A percentile compares a stretch with the other conserved stretches of the same genome.
These are phyloP conservation scores for Suillus subluteus DNA, from an alignment of 768 basidiomycete species.

Conservation along the genomic window DNA sequence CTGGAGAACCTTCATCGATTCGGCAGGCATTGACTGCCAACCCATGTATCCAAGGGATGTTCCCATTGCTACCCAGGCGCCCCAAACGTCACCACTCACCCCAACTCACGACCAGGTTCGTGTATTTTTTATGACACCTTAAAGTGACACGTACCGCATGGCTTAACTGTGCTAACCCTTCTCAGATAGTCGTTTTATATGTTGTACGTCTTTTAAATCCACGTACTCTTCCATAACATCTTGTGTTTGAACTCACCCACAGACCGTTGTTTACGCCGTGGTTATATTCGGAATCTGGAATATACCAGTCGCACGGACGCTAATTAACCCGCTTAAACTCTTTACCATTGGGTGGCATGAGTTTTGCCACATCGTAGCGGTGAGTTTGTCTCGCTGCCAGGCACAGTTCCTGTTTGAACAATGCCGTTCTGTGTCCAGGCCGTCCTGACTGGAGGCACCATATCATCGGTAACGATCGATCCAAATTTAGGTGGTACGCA, in stretches of 20 bases:
- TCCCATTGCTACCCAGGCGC: slow-evolving; percentile 36
- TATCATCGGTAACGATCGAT: slow-evolving; percentile 82
- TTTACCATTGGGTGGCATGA: slow-evolving; percentile 92
- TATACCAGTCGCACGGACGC: slow-evolving; percentile 74
- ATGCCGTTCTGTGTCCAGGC: slow-evolving; percentile 47
- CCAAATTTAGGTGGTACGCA: slow-evolving; percentile 72
- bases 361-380: slow-evolving; percentile 79
- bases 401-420: slow-evolving; percentile 10
- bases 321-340: slow-evolving; percentile 85
- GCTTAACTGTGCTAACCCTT: slow-evolving; percentile 23
- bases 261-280: slow-evolving; percentile 86
- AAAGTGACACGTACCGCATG: slow-evolving; percentile 23
- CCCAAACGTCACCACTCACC: slow-evolving; percentile 46
- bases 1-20: slow-evolving; percentile 13
- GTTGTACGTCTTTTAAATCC: slow-evolving; percentile 54
- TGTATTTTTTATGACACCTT: slow-evolving; percentile 24
- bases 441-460: slow-evolving; percentile 76
- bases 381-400: slow-evolving; percentile 41
- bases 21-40: slow-evolving; percentile 35
- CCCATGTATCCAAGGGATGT: slow-evolving; percentile 38
- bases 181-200: slow-evolving; percentile 73
- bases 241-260: slow-evolving; percentile 17
- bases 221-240: slow-evolving; percentile 13
- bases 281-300: slow-evolving; percentile 89
- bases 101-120: slow-evolving; percentile 77